A percentile compares a stretch with the other conserved stretches of the same genome.
phyloP scores from a whole-genome alignment of 108 stramenopile species.

The Thalassiosira profunda region DNA sequence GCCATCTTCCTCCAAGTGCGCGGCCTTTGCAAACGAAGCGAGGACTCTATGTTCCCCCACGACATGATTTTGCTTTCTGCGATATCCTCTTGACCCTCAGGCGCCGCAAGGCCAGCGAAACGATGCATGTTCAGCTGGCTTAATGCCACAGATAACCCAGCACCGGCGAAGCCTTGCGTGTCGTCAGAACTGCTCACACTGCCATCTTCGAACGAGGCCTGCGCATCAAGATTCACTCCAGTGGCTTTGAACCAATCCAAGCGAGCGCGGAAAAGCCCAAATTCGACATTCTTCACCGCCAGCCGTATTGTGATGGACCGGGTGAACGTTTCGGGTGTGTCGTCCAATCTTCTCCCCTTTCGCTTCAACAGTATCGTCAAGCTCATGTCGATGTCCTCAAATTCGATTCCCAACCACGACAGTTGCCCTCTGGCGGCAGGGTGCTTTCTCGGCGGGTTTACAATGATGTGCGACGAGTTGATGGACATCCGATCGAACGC shows the following conservation, averaged over 20 bases:
- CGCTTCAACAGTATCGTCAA: slow-evolving; percentile 20
- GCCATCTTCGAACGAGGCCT: neutral
- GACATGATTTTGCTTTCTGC: slow-evolving; percentile 19
- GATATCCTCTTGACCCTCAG: neutral
- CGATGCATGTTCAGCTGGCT: slow-evolving; percentile 13
- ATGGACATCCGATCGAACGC: slow-evolving; percentile 38
- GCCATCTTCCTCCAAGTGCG: slow-evolving; percentile 1
- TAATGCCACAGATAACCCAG: slow-evolving; percentile 18
- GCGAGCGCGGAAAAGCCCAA: slow-evolving; percentile 22
- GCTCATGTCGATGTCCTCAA: slow-evolving; percentile 29
- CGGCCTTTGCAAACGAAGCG: slow-evolving; percentile 4
- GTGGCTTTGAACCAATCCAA: slow-evolving; percentile 14
- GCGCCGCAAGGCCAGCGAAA: neutral
- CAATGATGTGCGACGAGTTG: slow-evolving; percentile 22
- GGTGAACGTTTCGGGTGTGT: neutral
- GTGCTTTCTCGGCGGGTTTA: slow-evolving; percentile 3
- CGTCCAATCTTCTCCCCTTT: neutral
- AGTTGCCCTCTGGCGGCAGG: slow-evolving; percentile 2
- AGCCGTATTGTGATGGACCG: slow-evolving; percentile 27
- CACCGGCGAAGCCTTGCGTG: slow-evolving; percentile 1
- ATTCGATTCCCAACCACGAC: slow-evolving; percentile 19
- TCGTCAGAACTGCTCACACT: neutral
- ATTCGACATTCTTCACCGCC: slow-evolving; percentile 8
- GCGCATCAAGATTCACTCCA: slow-evolving; percentile 21
- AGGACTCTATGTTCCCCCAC: slow-evolving; percentile 28